Conservation (phyloP, 768 basidiomycete genomes). For the Mycena chlorophos region DNA sequence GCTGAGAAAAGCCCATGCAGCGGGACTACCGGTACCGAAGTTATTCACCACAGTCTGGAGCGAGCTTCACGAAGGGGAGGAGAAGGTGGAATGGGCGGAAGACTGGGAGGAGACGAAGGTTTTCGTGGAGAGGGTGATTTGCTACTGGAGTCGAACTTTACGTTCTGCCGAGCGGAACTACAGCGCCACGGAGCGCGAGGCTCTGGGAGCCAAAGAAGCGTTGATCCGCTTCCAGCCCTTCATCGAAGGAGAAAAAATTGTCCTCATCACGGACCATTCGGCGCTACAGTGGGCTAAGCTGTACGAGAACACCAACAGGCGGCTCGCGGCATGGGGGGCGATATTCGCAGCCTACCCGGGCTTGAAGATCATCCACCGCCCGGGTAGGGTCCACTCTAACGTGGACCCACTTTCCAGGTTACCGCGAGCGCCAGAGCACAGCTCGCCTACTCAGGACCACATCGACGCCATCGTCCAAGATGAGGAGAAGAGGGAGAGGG, state of each 20-base stretch:
- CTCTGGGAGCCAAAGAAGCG: no score
- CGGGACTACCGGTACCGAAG: conserved; percentile 13
- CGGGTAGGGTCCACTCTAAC: conserved; percentile 32
- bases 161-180: no score
- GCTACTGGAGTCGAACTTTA: conserved; percentile 25
- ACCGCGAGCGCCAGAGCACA: not conserved
- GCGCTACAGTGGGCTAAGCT: no score
- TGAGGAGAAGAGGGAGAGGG: not conserved
- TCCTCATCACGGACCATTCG: no score
- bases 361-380: conserved; percentile 27
- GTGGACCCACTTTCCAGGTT: conserved; percentile 11
- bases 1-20: conserved; percentile 3
- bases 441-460: not conserved
- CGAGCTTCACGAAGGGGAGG: not conserved
- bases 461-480: not conserved
- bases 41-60: conserved; percentile 12
- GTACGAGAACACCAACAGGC: conserved; percentile 16
- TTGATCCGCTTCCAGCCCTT: no score
- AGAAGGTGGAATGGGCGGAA: conserved; percentile 1
- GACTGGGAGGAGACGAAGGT: conserved; percentile 21
- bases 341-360: conserved; percentile 28
- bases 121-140: conserved; percentile 25
- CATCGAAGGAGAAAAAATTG: no score
- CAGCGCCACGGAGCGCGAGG: no score
- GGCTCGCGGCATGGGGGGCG: conserved; percentile 29